Percentiles rank a stretch among this genome's conserved stretches.
Evolutionary conservation across 768 basidiomycete species (phyloP).

Genomic region (Scleroderma bovista): DNA sequence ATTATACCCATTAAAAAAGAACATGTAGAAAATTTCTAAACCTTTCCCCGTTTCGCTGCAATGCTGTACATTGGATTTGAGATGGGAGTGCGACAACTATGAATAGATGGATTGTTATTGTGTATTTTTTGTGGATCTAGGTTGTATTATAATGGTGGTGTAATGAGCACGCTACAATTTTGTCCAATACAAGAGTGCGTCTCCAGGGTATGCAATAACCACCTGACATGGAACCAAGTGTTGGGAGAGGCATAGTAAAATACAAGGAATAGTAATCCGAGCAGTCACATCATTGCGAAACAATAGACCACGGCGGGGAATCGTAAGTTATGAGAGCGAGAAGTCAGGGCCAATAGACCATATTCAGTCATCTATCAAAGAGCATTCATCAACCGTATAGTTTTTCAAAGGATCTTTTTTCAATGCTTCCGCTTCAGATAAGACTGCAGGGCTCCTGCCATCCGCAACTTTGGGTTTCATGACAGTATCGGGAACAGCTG

Average conservation of each 20-base stretch:
- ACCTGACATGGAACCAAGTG: too few relatives aligned
- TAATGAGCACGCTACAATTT: too few relatives aligned
- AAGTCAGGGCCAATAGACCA: background rate
- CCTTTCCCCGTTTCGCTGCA: background rate
- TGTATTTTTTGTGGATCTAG: too few relatives aligned
- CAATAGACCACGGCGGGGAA: background rate
- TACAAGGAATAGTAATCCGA: too few relatives aligned
- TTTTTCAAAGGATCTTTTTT: conserved; percentile 80
- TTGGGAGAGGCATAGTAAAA: too few relatives aligned
- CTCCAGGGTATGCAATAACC: too few relatives aligned
- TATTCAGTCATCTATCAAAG: conserved; percentile 18
- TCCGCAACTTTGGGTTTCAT: conserved; percentile 60
- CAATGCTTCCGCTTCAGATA: conserved; percentile 72
- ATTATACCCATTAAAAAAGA: background rate
- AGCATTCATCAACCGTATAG: conserved; percentile 36
- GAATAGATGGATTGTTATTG: too few relatives aligned
- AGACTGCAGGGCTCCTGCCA: conserved; percentile 35
- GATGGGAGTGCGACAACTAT: too few relatives aligned
- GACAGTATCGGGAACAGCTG: conserved; percentile 45
- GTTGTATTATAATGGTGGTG: too few relatives aligned
- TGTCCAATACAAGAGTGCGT: too few relatives aligned
- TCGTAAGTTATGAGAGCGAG: background rate
- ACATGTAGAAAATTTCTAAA: conserved; percentile 16
- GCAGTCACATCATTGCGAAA: too few relatives aligned
- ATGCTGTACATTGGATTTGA: background rate